phyloP scores from a whole-genome alignment of 345 rosid genomes.

The Linum trigynum region DNA sequence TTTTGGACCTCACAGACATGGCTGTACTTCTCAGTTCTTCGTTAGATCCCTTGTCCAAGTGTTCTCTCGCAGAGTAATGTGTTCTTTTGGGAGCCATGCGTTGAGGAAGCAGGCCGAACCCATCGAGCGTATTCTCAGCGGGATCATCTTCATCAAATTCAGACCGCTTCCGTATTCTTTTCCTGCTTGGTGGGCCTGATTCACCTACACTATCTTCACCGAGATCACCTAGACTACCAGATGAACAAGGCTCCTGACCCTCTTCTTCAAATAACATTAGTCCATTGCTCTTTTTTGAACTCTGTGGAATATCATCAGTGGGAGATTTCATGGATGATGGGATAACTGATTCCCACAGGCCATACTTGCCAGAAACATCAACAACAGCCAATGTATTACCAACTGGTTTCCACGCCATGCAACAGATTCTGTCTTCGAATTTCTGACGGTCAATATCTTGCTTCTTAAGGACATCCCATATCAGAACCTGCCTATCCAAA shows the following conservation, averaged over 20 bases:
- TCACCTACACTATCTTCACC: conserved; percentile 52
- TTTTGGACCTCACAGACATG: conserved; percentile 38
- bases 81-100: conserved; percentile 31
- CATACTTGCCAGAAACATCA: conserved; percentile 70
- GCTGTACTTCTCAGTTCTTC: conserved; percentile 26
- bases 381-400: conserved; percentile 82
- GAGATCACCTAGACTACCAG: conserved; percentile 62
- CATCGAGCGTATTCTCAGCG: conserved; percentile 39
- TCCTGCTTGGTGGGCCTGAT: conserved; percentile 51
- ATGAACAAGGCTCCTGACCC: conserved; percentile 38
- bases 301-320: conserved; percentile 57
- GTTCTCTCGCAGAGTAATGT: conserved; percentile 28
- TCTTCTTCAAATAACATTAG: conserved; percentile 67
- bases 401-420: conserved; percentile 88
- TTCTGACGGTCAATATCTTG: conserved; percentile 85
- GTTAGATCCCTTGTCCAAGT: conserved; percentile 26
- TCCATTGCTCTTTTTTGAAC: conserved; percentile 57
- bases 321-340: conserved; percentile 92
- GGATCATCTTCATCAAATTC: conserved; percentile 30
- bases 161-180: conserved; percentile 53
- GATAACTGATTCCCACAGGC: conserved; percentile 82
- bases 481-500: conserved; percentile 72
- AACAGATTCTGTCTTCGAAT: conserved; percentile 63
- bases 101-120: conserved; percentile 30
- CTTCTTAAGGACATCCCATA: conserved; percentile 80